These are phyloP conservation scores for Effrenium voratum DNA, from an alignment of 73 alveolate species.

Conservation along the genomic window DNA sequence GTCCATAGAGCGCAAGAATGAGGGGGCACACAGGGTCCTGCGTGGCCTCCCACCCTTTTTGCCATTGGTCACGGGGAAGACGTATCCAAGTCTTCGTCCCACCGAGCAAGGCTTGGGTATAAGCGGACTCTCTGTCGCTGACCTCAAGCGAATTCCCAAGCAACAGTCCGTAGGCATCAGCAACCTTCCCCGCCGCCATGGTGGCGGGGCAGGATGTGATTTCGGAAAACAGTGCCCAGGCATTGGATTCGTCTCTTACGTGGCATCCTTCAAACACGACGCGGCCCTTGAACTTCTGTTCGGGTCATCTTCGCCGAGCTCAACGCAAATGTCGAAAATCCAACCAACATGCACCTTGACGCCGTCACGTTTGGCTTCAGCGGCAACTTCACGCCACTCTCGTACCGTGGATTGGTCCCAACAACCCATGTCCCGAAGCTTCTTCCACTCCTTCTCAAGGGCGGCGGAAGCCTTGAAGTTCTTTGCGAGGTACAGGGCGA, in stretches of 20 bases:
- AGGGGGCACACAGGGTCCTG: no score
- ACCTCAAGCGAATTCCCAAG: background rate
- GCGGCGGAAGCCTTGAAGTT: background rate
- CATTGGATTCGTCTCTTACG: background rate
- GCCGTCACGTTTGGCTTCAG: background rate
- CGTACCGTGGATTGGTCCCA: background rate
- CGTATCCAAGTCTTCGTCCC: background rate
- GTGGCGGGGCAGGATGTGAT: no score
- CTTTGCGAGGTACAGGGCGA: no score
- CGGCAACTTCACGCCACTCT: background rate
- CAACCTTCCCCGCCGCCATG: background rate
- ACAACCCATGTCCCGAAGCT: background rate
- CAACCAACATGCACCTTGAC: background rate
- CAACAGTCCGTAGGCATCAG: background rate
- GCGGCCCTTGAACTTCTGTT: background rate
- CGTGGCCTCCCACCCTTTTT: background rate
- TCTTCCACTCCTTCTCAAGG: background rate
- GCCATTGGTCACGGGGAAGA: background rate
- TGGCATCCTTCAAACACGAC: background rate
- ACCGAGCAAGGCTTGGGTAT: background rate
- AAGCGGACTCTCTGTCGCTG: background rate
- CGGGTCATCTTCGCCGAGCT: background rate
- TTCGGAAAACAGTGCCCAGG: no score
- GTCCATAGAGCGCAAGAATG: background rate
- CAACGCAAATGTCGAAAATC: background rate